Evolutionary conservation across 768 basidiomycete genomes (phyloP), one percentile per base, ranked within the genome.

Genomic region (Naganishia friedmannii): DNA sequence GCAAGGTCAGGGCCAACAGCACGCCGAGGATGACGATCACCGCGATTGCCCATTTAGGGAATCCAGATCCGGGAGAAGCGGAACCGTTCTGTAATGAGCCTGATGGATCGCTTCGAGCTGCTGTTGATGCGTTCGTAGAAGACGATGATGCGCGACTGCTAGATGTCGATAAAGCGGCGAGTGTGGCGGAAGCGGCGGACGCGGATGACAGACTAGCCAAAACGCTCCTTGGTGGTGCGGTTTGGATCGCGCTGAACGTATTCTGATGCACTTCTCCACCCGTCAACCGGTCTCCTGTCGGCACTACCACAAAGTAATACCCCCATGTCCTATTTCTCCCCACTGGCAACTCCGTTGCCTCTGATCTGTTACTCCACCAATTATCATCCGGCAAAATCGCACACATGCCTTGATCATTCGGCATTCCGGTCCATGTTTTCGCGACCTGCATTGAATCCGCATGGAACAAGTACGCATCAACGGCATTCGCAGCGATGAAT

Each of bases 31-130:
- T 86, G 56, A 89, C 89, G 65, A 93, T 90, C 73, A 93, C 89
- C 65, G 93, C 91, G 76, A 94, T 94, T 12, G 90, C 93, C 92
- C 91, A 93, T 77, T 87, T 87, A 10, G 91, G 92, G 78, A 93
- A 93, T 42, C 83, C 19, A 84, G 77, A 68, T 72, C 77, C 63
- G 76, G 73, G 32, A 68, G 68, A 21, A 76, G 71, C 72, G 42
- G 23, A 29, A 69, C 82, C 60, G 83, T 86, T 29, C 76, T 77
- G 75, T 37, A 73, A 31, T 9, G 77, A 65, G 13, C 66, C 53
- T 60, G 82, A 71, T 31, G 39, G 29, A 37, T 45, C 32, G 31
- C 19, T 7, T 26, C n/a, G 37, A 19, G 5, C 29, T 3, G 60
- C 26, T 13, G 60, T 45, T 26, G 60, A 63, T 9, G 60, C 2